Evolutionary conservation across 2,329 filamentous ascomycete species (phyloP).

Genomic region (Cylindrodendrum hubeiense): DNA sequence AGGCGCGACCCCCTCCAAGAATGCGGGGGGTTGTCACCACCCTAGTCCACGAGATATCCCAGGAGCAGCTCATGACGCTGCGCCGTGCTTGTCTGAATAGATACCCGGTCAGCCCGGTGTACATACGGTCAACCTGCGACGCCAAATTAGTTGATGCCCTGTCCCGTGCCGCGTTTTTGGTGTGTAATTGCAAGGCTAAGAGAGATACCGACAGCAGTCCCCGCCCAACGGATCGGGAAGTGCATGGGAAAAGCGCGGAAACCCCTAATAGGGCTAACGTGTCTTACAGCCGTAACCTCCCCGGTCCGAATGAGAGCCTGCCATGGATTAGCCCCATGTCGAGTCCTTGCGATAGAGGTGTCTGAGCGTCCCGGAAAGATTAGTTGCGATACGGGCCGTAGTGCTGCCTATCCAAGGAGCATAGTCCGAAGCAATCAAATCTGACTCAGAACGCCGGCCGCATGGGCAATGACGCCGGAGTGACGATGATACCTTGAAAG

Average conservation of each 20-base stretch:
- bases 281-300: conserved; percentile 19
- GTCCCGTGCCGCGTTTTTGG: conserved; percentile 11
- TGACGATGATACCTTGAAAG: conserved; percentile 7
- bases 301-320: conserved; percentile 21
- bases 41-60: conserved; percentile 6
- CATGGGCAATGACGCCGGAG: not conserved
- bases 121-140: conserved; percentile 1
- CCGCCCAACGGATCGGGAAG: conserved; percentile 23
- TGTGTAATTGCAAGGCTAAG: conserved; percentile 12
- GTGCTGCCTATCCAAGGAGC: conserved; percentile 12
- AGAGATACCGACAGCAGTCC: conserved; percentile 22
- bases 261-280: conserved; percentile 15
- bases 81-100: conserved; percentile 15
- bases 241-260: conserved; percentile 7
- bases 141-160: conserved; percentile 10
- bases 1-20: not conserved
- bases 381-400: conserved; percentile 20
- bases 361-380: conserved; percentile 11
- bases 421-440: conserved; percentile 8
- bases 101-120: conserved; percentile 17
- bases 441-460: conserved; percentile 27
- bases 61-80: conserved; percentile 14
- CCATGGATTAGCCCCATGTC: conserved; percentile 4
- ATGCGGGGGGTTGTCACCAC: conserved; percentile 6
- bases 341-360: conserved; percentile 15